A percentile compares a stretch with the other conserved stretches of the same genome.
Evolutionary conservation across 73 alveolate genomes (phyloP).

Genomic region (Tetrahymena borealis): DNA sequence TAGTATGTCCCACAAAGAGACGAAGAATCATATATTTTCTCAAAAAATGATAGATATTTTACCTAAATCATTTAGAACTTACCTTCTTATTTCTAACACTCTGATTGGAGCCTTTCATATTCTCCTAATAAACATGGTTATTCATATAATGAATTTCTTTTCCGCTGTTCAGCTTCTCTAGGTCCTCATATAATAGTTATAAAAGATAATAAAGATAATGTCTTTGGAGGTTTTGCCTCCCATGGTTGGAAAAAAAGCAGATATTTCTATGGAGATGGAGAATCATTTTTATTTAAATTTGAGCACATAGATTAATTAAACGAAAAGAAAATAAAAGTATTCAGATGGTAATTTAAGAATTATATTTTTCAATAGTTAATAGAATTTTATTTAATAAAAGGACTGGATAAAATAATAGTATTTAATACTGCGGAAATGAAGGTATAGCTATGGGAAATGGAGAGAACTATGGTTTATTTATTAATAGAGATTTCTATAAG

Average conservation of each 20-base stretch:
- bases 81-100: background rate
- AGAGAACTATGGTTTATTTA: background rate
- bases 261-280: background rate
- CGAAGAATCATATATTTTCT: background rate
- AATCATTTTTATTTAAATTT: background rate
- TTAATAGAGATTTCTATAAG: background rate
- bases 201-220: background rate
- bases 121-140: background rate
- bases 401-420: background rate
- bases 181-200: background rate
- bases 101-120: background rate
- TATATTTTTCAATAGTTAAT: background rate
- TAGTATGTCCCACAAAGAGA: background rate
- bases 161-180: background rate
- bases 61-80: background rate
- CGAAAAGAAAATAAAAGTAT: background rate
- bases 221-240: background rate
- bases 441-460: background rate
- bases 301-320: background rate
- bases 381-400: background rate
- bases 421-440: background rate
- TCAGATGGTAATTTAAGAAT: background rate
- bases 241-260: background rate
- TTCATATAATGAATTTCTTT: background rate
- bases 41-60: background rate